Conservation (phyloP, 805 yeast species). For the Barnettozyma sucrosica region DNA sequence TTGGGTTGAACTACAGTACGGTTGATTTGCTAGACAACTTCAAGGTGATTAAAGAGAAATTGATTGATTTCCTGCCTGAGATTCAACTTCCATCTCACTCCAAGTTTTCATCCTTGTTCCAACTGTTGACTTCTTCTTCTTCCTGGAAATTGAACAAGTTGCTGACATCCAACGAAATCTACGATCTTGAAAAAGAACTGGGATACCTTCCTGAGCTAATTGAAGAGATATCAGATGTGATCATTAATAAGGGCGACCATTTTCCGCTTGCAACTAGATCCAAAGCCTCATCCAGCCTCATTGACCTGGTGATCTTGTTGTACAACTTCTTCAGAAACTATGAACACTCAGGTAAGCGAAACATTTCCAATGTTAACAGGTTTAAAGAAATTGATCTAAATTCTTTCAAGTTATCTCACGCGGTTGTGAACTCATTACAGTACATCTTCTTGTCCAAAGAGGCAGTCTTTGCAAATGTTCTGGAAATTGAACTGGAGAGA, state of each 20-base stretch:
- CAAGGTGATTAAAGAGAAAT: conserved; percentile 8
- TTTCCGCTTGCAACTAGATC: conserved; percentile 17
- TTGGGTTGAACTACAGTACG: conserved; percentile 16
- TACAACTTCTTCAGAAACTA: conserved; percentile 31
- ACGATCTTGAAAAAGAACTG: conserved; percentile 19
- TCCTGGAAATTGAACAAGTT: conserved; percentile 17
- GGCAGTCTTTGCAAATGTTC: conserved; percentile 34
- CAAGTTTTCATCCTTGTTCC: conserved; percentile 6
- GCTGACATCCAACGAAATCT: conserved; percentile 13
- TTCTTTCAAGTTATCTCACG: conserved; percentile 25
- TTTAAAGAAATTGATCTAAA: conserved; percentile 19
- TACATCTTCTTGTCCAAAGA: conserved; percentile 46
- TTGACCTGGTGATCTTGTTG: conserved; percentile 22
- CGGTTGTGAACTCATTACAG: conserved; percentile 30
- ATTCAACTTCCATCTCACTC: neutral
- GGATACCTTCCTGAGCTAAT: conserved; percentile 11
- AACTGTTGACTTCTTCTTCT: conserved; percentile 15
- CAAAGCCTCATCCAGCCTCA: conserved; percentile 18
- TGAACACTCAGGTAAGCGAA: conserved; percentile 29
- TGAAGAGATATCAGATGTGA: conserved; percentile 10
- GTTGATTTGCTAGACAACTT: conserved; percentile 9
- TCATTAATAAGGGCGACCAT: conserved; percentile 2
- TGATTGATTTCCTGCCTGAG: conserved; percentile 8
- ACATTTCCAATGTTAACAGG: conserved; percentile 17
- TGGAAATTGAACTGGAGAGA: conserved; percentile 40